phyloP scores from a whole-genome alignment of 768 basidiomycete species.

The Flagelloscypha sp. region DNA sequence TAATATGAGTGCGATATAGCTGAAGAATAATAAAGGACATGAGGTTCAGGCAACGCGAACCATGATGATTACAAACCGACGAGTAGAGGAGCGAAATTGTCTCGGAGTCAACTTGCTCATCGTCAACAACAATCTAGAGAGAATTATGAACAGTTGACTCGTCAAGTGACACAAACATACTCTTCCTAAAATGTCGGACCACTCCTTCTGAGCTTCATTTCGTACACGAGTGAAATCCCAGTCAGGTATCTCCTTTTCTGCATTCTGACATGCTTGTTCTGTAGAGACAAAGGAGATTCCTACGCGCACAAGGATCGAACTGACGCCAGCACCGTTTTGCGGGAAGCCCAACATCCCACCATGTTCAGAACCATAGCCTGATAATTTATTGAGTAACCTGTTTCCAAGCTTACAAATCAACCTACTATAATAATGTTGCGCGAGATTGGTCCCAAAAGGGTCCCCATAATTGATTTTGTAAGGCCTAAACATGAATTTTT shows the following conservation, averaged over 20 bases:
- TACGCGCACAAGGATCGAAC: conserved; percentile 47
- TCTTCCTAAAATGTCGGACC: conserved; percentile 51
- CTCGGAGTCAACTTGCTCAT: conserved; percentile 36
- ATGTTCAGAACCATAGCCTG: conserved; percentile 10
- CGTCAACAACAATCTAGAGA: conserved; percentile 50
- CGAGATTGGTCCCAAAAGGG: conserved; percentile 33
- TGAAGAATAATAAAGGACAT: conserved; percentile 11
- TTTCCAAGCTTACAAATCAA: neutral
- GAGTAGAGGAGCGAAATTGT: conserved; percentile 52
- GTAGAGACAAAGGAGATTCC: conserved; percentile 60
- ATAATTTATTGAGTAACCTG: neutral
- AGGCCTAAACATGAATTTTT: no score
- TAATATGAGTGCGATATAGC: conserved; percentile 55
- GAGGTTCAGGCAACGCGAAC: neutral
- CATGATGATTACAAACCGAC: conserved; percentile 27
- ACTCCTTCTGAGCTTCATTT: conserved; percentile 33
- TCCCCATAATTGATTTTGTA: conserved; percentile 45
- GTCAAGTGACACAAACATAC: no score
- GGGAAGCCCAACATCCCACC: conserved; percentile 8
- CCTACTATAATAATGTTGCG: conserved; percentile 43
- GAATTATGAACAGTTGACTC: no score
- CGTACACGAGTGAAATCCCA: conserved; percentile 47
- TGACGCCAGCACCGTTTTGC: conserved; percentile 19
- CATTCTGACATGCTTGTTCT: conserved; percentile 52
- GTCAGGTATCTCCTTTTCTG: conserved; percentile 50